phyloP scores from a whole-genome alignment of 768 basidiomycete genomes.

The Tulasnella sp. region DNA sequence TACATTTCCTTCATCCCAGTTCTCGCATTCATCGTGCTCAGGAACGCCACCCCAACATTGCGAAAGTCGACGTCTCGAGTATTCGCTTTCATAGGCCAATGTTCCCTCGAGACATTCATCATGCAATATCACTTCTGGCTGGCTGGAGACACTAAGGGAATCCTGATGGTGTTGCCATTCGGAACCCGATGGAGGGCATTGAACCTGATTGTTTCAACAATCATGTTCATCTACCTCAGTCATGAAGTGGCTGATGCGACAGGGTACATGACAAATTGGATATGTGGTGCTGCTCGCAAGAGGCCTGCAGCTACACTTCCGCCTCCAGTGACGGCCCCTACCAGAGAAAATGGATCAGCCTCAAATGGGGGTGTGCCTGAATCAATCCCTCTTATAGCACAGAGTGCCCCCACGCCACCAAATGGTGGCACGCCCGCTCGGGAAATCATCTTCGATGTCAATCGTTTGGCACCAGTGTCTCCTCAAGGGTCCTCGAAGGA shows the following conservation, averaged over 20 bases:
- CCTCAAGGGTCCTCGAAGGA: too few species aligned
- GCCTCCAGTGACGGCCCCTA: background rate
- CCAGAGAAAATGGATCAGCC: background rate
- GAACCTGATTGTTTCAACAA: slow-evolving; percentile 63
- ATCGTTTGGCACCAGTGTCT: too few species aligned
- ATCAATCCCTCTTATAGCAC: slow-evolving; percentile 7
- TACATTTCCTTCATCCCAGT: slow-evolving; percentile 75
- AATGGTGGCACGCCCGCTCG: too few species aligned
- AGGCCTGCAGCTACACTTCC: background rate
- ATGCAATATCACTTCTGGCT: slow-evolving; percentile 84
- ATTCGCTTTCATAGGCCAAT: slow-evolving; percentile 74
- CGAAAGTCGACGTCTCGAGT: slow-evolving; percentile 54
- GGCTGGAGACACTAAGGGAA: slow-evolving; percentile 68
- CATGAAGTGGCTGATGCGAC: slow-evolving; percentile 67
- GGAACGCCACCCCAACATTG: slow-evolving; percentile 58
- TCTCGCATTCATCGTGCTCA: slow-evolving; percentile 55
- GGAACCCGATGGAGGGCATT: slow-evolving; percentile 58
- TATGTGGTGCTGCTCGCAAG: slow-evolving; percentile 28
- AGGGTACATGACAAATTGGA: slow-evolving; percentile 46
- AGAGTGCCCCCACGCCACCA: too few species aligned
- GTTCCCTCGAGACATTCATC: slow-evolving; percentile 85
- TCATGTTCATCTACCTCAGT: slow-evolving; percentile 69
- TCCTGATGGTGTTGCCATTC: slow-evolving; percentile 61
- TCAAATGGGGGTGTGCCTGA: background rate
- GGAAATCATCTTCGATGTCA: too few species aligned